Conservation (phyloP, 306 rosid species). For the Rosa lucieae region DNA sequence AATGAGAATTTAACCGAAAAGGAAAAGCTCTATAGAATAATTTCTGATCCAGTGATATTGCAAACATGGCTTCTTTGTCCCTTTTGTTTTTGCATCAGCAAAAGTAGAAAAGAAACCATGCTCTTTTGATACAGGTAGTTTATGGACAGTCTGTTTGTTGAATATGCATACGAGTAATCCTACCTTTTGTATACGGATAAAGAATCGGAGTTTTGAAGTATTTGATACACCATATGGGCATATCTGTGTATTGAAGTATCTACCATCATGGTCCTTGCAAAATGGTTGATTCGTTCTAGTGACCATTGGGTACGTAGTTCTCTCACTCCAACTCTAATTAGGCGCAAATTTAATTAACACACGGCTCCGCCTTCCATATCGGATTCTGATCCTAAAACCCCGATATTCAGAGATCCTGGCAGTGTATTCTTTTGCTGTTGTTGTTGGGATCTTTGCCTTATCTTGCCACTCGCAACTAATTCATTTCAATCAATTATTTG, state of each 20-base stretch:
- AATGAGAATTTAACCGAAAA: background rate
- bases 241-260: background rate
- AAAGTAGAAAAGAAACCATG: no score
- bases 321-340: background rate
- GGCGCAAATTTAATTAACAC: background rate
- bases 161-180: no score
- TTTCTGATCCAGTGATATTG: background rate
- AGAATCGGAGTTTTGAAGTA: background rate
- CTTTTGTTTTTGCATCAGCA: background rate
- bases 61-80: background rate
- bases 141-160: no score
- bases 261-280: background rate
- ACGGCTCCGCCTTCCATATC: background rate
- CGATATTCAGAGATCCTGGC: background rate
- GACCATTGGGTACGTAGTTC: background rate
- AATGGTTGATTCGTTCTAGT: background rate
- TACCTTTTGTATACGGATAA: no score
- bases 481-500: background rate
- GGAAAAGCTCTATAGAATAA: background rate
- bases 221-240: background rate
- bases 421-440: background rate
- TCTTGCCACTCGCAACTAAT: background rate
- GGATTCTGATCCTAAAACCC: background rate
- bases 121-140: no score
- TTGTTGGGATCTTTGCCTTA: background rate